phyloP scores from a whole-genome alignment of 441 rosid species.

The Euphorbia celastroides region DNA sequence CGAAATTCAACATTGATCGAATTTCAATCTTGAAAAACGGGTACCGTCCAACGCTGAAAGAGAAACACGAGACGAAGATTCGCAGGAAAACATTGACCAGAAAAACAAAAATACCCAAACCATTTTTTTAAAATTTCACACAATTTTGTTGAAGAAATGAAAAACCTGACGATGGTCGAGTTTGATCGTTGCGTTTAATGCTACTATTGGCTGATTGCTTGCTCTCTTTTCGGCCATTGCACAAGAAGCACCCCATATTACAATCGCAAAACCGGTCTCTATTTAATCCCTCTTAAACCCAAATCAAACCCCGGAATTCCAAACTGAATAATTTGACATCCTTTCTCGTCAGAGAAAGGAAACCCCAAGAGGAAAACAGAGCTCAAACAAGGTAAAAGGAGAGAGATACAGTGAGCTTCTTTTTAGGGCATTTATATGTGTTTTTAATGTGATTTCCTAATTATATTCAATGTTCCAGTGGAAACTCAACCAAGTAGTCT shows the following conservation, averaged over 20 bases:
- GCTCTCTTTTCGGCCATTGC: conserved; percentile 31
- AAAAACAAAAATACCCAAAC: too few relatives aligned
- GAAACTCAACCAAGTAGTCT: neutral
- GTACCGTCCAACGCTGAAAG: too few relatives aligned
- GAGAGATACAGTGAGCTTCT: conserved; percentile 8
- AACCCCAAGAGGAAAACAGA: neutral
- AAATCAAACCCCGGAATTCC: neutral
- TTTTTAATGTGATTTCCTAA: neutral
- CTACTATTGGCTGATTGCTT: conserved; percentile 28
- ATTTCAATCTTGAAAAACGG: too few relatives aligned
- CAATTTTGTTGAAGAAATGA: neutral
- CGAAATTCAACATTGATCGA: neutral
- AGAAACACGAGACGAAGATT: too few relatives aligned
- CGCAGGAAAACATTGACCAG: too few relatives aligned
- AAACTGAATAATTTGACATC: neutral
- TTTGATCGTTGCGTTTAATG: conserved; percentile 28
- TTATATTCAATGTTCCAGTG: neutral
- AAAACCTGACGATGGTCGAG: conserved; percentile 36
- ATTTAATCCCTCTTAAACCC: too few relatives aligned
- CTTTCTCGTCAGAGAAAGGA: neutral
- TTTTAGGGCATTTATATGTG: neutral
- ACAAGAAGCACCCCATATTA: conserved; percentile 63
- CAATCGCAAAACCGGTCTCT: conserved; percentile 1
- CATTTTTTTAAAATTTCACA: neutral
- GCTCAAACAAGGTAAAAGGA: conserved; percentile 5